These are phyloP conservation scores for Fraxinus ornus DNA, from an alignment of 305 asterid genomes.

Conservation along the genomic window DNA sequence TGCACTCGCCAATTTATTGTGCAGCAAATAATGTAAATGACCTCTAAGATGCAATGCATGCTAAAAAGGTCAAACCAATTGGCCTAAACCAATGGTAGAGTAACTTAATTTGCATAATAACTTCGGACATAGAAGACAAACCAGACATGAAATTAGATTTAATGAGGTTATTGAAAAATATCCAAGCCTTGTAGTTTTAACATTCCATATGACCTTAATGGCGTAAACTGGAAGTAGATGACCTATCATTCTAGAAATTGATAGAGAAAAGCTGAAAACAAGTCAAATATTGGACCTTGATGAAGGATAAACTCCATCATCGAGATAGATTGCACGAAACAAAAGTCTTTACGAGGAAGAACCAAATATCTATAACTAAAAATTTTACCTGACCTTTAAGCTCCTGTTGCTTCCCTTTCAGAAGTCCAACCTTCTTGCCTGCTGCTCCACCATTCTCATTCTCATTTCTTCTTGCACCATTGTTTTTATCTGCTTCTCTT, in stretches of 20 bases:
- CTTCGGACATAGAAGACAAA: background rate
- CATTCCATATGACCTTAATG: background rate
- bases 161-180: background rate
- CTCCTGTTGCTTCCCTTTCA: constrained; percentile 51
- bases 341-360: background rate
- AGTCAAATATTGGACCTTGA: background rate
- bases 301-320: background rate
- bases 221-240: background rate
- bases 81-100: background rate
- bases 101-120: background rate
- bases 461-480: constrained; percentile 30
- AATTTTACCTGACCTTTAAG: constrained; percentile 62
- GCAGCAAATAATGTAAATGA: background rate
- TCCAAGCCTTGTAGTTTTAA: background rate
- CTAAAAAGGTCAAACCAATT: background rate
- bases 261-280: background rate
- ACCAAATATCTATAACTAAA: background rate
- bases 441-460: constrained; percentile 31
- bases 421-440: constrained; percentile 32
- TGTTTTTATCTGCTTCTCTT: constrained; percentile 35
- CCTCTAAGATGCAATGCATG: background rate
- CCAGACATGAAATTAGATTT: background rate
- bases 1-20: background rate
- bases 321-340: background rate
- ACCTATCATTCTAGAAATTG: background rate